phyloP scores from a whole-genome alignment of 305 asterid genomes.

The Coffea humblotiana region DNA sequence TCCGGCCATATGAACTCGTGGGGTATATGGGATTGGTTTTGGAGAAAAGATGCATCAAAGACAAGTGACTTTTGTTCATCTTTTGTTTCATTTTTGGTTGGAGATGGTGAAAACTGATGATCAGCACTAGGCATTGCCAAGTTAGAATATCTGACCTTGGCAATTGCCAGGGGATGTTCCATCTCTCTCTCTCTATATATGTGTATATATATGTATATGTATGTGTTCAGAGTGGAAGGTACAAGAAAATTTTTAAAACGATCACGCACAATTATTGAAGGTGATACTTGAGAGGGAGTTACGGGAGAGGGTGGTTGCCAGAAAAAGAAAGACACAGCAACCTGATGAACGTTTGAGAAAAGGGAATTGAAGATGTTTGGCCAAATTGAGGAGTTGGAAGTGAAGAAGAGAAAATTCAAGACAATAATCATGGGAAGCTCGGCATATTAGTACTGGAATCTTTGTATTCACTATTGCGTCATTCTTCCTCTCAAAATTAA shows the following conservation, averaged over 20 bases:
- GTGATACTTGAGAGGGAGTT: neutral
- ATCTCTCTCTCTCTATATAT: neutral
- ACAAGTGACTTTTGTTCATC: slow-evolving; percentile 25
- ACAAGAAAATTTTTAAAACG: neutral
- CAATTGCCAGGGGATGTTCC: neutral
- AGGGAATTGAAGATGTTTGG: neutral
- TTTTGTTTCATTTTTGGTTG: neutral
- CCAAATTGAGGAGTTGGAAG: neutral
- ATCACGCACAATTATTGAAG: slow-evolving; percentile 8
- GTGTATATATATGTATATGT: neutral
- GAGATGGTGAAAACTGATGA: neutral
- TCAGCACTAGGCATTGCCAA: slow-evolving; percentile 12
- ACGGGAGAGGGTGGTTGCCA: neutral
- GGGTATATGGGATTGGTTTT: slow-evolving; percentile 52
- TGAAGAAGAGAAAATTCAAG: slow-evolving; percentile 14
- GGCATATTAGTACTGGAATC: slow-evolving; percentile 5
- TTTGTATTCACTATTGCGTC: slow-evolving; percentile 15
- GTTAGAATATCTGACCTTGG: neutral
- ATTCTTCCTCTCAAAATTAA: neutral
- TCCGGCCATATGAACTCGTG: slow-evolving; percentile 82
- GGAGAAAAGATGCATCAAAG: slow-evolving; percentile 52
- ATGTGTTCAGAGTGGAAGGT: neutral
- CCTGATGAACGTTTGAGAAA: neutral
- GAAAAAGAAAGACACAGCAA: neutral
- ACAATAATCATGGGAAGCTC: slow-evolving; percentile 7